These are phyloP conservation scores for Tuber borchii DNA, from an alignment of 495 filamentous ascomycete species.

Conservation along the genomic window DNA sequence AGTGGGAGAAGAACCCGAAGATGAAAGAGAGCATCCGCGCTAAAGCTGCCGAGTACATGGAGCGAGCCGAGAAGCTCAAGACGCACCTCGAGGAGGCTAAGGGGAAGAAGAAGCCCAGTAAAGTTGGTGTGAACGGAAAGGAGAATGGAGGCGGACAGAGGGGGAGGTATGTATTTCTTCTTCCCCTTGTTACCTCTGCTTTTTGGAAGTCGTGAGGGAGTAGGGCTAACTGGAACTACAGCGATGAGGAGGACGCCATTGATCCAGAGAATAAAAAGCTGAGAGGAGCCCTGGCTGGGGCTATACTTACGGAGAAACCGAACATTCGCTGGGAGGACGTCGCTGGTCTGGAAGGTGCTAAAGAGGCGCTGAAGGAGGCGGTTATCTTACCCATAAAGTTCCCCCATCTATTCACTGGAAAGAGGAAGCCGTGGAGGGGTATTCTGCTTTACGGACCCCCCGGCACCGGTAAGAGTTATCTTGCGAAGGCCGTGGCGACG, in stretches of 20 bases:
- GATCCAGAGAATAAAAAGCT: conserved; percentile 95
- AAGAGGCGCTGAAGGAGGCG: conserved; percentile 95
- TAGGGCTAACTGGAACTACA: conserved; percentile 40
- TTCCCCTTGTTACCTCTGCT: conserved; percentile 8
- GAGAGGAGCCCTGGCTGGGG: conserved; percentile 78
- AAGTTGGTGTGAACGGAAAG: conserved; percentile 72
- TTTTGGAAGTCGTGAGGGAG: background rate
- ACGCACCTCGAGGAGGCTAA: conserved; percentile 72
- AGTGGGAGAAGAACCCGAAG: conserved; percentile 96
- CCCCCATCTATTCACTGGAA: conserved; percentile 92
- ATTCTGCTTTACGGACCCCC: conserved; percentile 95
- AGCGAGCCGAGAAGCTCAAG: conserved; percentile 95
- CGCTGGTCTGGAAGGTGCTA: conserved; percentile 88
- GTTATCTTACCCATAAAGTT: conserved; percentile 97
- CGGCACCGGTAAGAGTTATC: conserved; percentile 92
- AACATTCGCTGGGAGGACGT: conserved; percentile 98
- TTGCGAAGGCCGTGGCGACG: conserved; percentile 95
- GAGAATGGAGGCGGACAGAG: conserved; percentile 51
- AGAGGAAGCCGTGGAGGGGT: conserved; percentile 95
- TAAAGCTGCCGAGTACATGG: conserved; percentile 94
- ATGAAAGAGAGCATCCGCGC: conserved; percentile 93
- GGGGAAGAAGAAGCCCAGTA: conserved; percentile 65
- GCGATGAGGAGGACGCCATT: conserved; percentile 59
- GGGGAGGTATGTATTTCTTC: conserved; percentile 50
- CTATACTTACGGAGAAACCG: conserved; percentile 88